Percentiles rank a stretch among this genome's conserved stretches.
phyloP scores from a whole-genome alignment of 2,329 filamentous ascomycete genomes.

The Daldinia sp. region DNA sequence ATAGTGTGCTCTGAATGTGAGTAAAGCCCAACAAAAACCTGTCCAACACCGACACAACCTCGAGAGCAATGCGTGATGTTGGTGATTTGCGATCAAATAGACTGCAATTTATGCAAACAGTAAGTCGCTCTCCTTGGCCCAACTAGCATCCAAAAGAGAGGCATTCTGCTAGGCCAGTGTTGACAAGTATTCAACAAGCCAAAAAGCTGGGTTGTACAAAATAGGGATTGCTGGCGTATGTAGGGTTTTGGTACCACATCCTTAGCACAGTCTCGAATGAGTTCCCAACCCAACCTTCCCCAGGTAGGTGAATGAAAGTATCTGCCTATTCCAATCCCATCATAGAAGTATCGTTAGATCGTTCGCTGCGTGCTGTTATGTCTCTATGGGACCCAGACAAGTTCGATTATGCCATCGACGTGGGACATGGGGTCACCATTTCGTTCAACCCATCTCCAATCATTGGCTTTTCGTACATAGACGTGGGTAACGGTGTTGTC shows the following conservation, averaged over 20 bases:
- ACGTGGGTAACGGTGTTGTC: slow-evolving; percentile 66
- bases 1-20: slow-evolving; percentile 27
- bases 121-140: not conserved
- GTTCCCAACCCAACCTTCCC: slow-evolving; percentile 30
- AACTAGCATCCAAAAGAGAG: not conserved
- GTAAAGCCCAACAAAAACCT: slow-evolving; percentile 1
- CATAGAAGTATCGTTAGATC: slow-evolving; percentile 40
- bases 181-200: slow-evolving; percentile 19
- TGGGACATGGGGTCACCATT: slow-evolving; percentile 63
- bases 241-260: slow-evolving; percentile 7
- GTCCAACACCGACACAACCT: not conserved
- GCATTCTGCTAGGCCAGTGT: slow-evolving; percentile 12
- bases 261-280: slow-evolving; percentile 6
- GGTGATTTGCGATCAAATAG: not conserved
- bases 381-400: slow-evolving; percentile 65
- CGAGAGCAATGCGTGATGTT: not conserved
- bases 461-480: slow-evolving; percentile 65
- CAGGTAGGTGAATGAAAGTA: slow-evolving; percentile 30
- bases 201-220: slow-evolving; percentile 6
- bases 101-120: not conserved
- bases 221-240: slow-evolving; percentile 2
- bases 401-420: slow-evolving; percentile 67
- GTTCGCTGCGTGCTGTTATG: slow-evolving; percentile 20
- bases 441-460: slow-evolving; percentile 64
- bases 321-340: slow-evolving; percentile 30